phyloP scores from a whole-genome alignment of 2,329 filamentous ascomycete species.

The Hypoxylon sp. region DNA sequence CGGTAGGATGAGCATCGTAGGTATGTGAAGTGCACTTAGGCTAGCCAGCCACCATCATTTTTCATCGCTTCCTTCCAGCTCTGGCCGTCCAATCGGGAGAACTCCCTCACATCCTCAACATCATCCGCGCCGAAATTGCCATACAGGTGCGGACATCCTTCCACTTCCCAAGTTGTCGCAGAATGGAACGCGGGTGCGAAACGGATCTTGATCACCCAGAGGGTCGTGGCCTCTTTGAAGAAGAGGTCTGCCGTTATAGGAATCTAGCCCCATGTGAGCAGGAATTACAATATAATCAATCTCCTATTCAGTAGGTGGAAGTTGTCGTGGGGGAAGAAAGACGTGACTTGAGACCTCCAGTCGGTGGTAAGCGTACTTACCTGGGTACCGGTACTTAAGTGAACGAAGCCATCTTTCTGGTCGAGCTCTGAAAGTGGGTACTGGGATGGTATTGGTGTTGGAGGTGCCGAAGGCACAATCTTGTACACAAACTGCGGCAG shows the following conservation, averaged over 20 bases:
- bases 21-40: constrained; percentile 24
- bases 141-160: constrained; percentile 71
- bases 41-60: constrained; percentile 59
- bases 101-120: constrained; percentile 63
- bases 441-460: constrained; percentile 65
- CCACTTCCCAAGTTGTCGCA: constrained; percentile 68
- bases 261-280: constrained; percentile 44
- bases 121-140: constrained; percentile 69
- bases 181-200: constrained; percentile 60
- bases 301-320: background rate
- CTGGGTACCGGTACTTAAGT: constrained; percentile 71
- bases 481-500: constrained; percentile 70
- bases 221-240: constrained; percentile 46
- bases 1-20: background rate
- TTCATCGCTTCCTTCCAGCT: constrained; percentile 65
- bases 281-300: background rate
- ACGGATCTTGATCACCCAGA: constrained; percentile 63
- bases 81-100: constrained; percentile 60
- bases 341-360: no score
- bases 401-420: constrained; percentile 72
- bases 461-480: constrained; percentile 68
- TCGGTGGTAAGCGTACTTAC: constrained; percentile 52
- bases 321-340: background rate
- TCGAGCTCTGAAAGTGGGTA: constrained; percentile 73
- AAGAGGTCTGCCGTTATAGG: constrained; percentile 53